A percentile compares a stretch with the other conserved stretches of the same genome.
Conservation (phyloP, 176 grass and related monocot genomes). For the Oryza glaberrima region DNA sequence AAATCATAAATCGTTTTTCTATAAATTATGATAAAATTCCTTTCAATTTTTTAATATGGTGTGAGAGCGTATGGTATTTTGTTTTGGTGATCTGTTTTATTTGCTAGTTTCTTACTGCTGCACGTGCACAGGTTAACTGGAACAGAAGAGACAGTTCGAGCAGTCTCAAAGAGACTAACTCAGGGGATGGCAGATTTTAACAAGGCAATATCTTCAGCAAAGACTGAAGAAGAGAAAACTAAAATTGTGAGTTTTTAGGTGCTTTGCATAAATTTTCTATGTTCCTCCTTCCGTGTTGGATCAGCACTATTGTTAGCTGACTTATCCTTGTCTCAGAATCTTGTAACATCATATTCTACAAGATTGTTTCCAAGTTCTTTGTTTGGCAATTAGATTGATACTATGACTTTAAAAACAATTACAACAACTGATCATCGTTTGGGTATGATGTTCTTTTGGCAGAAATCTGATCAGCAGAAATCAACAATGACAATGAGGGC, state of each 20-base stretch:
- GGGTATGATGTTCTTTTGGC: conserved; percentile 36
- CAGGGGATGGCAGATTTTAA: conserved; percentile 88
- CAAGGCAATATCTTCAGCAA: conserved; percentile 82
- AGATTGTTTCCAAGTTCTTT: conserved; percentile 16
- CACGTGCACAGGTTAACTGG: conserved; percentile 69
- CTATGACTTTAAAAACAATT: background rate
- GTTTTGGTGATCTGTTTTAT: background rate
- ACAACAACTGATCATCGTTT: conserved; percentile 28
- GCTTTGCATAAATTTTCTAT: conserved; percentile 2
- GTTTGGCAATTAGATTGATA: background rate
- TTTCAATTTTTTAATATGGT: background rate
- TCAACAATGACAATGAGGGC: conserved; percentile 65
- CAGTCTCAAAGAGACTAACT: conserved; percentile 78
- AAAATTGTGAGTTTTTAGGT: conserved; percentile 79
- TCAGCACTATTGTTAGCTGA: background rate
- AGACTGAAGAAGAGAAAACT: conserved; percentile 75
- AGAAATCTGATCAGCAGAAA: conserved; percentile 89
- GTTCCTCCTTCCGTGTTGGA: conserved; percentile 21
- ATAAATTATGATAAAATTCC: background rate
- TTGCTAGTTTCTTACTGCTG: conserved; percentile 37
- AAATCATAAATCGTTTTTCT: background rate
- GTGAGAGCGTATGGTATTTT: background rate
- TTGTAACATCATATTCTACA: conserved; percentile 25
- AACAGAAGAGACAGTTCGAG: conserved; percentile 77
- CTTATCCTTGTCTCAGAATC: conserved; percentile 19